phyloP scores from a whole-genome alignment of 1,284 basidiomycete genomes.

The Mycena citricolor region DNA sequence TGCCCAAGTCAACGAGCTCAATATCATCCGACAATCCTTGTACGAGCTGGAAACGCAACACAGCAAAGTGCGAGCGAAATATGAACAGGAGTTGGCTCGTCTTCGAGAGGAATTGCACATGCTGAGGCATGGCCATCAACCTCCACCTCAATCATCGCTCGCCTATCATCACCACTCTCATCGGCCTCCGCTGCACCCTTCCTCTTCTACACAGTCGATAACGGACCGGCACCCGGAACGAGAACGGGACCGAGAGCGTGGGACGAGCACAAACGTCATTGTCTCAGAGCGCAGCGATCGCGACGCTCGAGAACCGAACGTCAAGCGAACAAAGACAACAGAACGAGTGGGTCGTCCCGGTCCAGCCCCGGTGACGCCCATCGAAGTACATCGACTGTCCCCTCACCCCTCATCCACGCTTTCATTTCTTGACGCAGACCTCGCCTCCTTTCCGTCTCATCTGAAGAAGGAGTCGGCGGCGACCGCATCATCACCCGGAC shows the following conservation, averaged over 20 bases:
- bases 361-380: constrained; percentile 5
- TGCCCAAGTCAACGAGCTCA: constrained; percentile 45
- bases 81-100: constrained; percentile 49
- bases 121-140: constrained; percentile 17
- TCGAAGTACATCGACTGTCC: constrained; percentile 1
- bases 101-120: constrained; percentile 64
- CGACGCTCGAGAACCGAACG: constrained; percentile 22
- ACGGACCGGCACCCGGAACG: too few species aligned
- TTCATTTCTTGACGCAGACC: constrained; percentile 46
- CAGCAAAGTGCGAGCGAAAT: constrained; percentile 42
- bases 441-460: constrained; percentile 40
- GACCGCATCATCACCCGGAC: constrained; percentile 35
- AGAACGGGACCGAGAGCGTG: constrained; percentile 14
- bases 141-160: constrained; percentile 24
- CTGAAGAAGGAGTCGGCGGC: constrained; percentile 40
- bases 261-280: constrained; percentile 18
- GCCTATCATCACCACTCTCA: too few species aligned
- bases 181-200: too few species aligned
- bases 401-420: constrained; percentile 25
- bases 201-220: constrained; percentile 30
- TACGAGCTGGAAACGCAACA: constrained; percentile 48
- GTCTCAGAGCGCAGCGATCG: constrained; percentile 25
- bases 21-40: constrained; percentile 44
- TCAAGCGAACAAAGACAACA: constrained; percentile 27
- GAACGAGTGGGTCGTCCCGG: constrained; percentile 16